Base-by-base conservation (phyloP, 352 stramenopile genomes). In the Pythium brachiatum region DNA sequence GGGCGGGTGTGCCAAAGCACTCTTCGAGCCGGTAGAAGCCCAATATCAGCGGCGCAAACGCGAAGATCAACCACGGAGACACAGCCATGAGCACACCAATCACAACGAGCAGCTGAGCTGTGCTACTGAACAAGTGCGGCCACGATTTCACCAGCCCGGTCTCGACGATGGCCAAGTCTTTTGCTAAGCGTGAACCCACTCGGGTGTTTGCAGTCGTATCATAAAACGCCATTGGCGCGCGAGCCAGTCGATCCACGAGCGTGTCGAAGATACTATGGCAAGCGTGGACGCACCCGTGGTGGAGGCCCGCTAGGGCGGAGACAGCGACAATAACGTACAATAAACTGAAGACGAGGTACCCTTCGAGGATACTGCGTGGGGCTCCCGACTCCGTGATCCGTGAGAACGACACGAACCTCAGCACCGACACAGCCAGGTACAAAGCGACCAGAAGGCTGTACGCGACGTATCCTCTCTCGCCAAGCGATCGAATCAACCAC, bases 401-500 rank as follows among this genome's bases (percentile, higher is more conserved):
- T 18, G 18, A 48, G 26, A 60, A n/a, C 1, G 41, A 44, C n/a
- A 36, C 55, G 32, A 56, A 38, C 21, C 23, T 7, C 31, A 66
- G 56, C 25, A 60, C 2, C 4, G 29, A 21, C 21, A 52, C 21
- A 3, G 32, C 5, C 16, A 66, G 8, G n/a, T 51, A 47, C 11
- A 66, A 23, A 13, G 11, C 20, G 78, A 75, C 38, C 78, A 69
- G 31, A 64, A 88, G 44, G 70, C 57, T 52, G 57, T 59, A 59
- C 72, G 73, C 44, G 71, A 68, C 6, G 66, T 57, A 15, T 69
- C 52, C 68, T 94, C 62, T 59, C 89, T 75, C 36, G 80, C 90
- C 89, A 88, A 98, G 58, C 90, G 90, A 15, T 86, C 96, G 23
- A 1, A 66, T n/a, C 5, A 99, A 75, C 92, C 93, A 98, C 15